Conservation (phyloP, 2,329 filamentous ascomycete genomes). For the Pseudogymnoascus sp. region DNA sequence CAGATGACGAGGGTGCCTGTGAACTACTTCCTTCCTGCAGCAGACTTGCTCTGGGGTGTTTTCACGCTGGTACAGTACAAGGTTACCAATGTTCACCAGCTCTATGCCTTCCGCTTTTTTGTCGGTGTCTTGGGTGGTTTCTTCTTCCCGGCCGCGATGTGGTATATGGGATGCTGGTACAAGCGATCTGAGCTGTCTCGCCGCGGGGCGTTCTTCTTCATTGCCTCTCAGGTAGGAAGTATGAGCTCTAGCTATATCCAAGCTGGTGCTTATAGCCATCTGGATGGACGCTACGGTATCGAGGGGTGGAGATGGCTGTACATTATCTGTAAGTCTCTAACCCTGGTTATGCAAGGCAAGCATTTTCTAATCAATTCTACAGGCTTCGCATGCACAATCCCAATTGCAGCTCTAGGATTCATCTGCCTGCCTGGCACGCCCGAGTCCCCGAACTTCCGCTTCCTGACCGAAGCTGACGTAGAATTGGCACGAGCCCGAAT, state of each 20-base stretch:
- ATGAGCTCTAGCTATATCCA: conserved; percentile 11
- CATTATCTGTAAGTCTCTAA: conserved; percentile 20
- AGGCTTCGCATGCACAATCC: conserved; percentile 25
- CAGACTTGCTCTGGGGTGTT: conserved; percentile 10
- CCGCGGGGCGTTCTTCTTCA: conserved; percentile 10
- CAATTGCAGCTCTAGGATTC: conserved; percentile 21
- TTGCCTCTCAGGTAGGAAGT: conserved; percentile 10
- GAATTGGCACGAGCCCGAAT: conserved; percentile 10
- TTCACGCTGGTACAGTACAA: conserved; percentile 17
- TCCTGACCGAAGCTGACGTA: conserved; percentile 11
- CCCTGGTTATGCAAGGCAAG: neutral
- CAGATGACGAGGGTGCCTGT: conserved; percentile 11
- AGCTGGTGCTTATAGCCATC: conserved; percentile 45
- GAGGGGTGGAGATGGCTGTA: conserved; percentile 51
- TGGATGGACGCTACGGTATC: conserved; percentile 43
- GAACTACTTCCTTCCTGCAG: conserved; percentile 11
- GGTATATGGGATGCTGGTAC: conserved; percentile 11
- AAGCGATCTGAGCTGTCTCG: conserved; percentile 10
- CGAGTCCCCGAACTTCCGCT: conserved; percentile 8
- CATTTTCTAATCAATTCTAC: neutral
- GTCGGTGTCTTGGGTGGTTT: conserved; percentile 30
- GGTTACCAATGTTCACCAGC: conserved; percentile 26
- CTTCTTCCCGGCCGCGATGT: conserved; percentile 29
- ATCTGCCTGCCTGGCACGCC: conserved; percentile 18
- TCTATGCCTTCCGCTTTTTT: conserved; percentile 31